Evolutionary conservation across 2,329 filamentous ascomycete species (phyloP), one percentile per base, ranked within the genome.

Genomic region (Fusarium caatingaense): DNA sequence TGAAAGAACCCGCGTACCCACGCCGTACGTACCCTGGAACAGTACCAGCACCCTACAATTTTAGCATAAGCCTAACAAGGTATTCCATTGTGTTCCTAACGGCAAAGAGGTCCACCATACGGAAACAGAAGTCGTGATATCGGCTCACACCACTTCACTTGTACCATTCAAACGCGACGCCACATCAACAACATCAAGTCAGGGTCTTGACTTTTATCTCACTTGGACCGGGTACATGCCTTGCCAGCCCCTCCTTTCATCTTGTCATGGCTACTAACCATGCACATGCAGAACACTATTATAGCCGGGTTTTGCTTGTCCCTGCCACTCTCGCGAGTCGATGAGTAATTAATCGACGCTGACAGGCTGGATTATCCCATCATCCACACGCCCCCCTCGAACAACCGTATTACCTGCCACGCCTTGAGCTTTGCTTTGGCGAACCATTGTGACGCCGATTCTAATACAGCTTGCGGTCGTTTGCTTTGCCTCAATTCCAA

Each of bases 291-390:
- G 49, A 62, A 57, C 56, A 44, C 64, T 56, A 45, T 50, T 63
- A 40, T 40, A 54, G 56, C 59, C 60, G 45, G 55, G 49, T 71
- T 54, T 62, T 54, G 55, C 65, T 65, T 72, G 73, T 68, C 62
- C 66, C 64, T 74, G 68, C 60, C 56, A 27, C 46, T 56, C 40
- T 64, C 59, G 56, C 50, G 50, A 67, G 47, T 57, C 67, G 78
- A 78, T 79, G 78, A 79, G 76, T 79, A 80, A 80, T 80, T 77
- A 53, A 74, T 72, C 53, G 46, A 72, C 73, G 75, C 73, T 79
- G 71, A 80, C 73, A 80, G 78, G 78, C 69, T 74, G 60, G 44
- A 57, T 66, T 68, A 72, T 70, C 57, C 32, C 61, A 59, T 60
- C 57, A 66, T 57, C 45, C 56, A 59, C 74, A 74, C 73, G 57